A percentile compares a stretch with the other conserved stretches of the same genome.
Evolutionary conservation across 805 yeast genomes (phyloP).

Genomic region (Candida taoyuanica): DNA sequence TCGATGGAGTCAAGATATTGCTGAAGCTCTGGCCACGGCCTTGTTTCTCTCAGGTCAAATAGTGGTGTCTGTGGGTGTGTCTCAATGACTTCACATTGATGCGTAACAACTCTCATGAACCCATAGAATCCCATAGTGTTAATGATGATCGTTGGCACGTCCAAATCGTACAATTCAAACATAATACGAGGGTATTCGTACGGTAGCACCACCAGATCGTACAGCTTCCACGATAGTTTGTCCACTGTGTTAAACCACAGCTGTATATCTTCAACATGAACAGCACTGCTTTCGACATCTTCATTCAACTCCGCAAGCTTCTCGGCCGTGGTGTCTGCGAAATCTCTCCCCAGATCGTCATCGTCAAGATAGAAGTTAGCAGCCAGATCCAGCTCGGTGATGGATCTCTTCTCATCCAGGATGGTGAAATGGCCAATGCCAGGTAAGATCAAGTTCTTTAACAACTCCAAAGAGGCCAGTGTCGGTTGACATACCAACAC

Average conservation of each 20-base stretch:
- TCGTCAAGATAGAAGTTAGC: conserved; percentile 58
- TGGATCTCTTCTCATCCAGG: conserved; percentile 37
- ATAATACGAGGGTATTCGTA: conserved; percentile 29
- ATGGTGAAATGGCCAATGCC: conserved; percentile 65
- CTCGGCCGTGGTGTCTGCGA: conserved; percentile 36
- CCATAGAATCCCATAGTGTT: conserved; percentile 65
- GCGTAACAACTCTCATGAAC: conserved; percentile 46
- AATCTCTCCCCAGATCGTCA: conserved; percentile 38
- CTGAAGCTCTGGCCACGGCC: conserved; percentile 68
- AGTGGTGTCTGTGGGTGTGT: conserved; percentile 58
- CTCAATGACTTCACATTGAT: conserved; percentile 61
- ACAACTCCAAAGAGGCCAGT: conserved; percentile 56
- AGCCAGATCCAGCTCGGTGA: conserved; percentile 43
- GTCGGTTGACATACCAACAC: conserved; percentile 59
- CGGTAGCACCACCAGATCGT: conserved; percentile 45
- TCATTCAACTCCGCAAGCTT: conserved; percentile 55
- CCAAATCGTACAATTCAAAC: conserved; percentile 35
- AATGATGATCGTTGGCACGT: conserved; percentile 52
- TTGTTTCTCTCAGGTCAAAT: conserved; percentile 61
- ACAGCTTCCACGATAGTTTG: conserved; percentile 40
- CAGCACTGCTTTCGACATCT: conserved; percentile 36
- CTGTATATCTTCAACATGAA: conserved; percentile 9
- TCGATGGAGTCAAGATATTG: conserved; percentile 48
- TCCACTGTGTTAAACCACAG: conserved; percentile 13
- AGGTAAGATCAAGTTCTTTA: conserved; percentile 77